A percentile compares a stretch with the other conserved stretches of the same genome.
Evolutionary conservation across 108 stramenopile genomes (phyloP).

Genomic region (Skeletonema menzelii): DNA sequence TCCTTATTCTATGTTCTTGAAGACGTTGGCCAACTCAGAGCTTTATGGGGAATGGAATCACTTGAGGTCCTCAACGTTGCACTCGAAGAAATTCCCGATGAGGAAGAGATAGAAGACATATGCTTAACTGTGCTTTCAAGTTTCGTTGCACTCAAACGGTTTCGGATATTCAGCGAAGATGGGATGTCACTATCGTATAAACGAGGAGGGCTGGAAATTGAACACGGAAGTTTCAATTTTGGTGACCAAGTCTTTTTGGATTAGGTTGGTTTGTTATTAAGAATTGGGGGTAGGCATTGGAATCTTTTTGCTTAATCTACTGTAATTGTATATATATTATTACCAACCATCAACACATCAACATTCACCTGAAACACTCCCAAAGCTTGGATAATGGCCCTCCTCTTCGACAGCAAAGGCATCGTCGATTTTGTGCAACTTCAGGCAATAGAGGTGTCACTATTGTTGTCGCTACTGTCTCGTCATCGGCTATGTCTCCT

Average conservation of each 20-base stretch:
- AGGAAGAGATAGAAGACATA: constrained; percentile 17
- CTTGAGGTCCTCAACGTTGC: constrained; percentile 44
- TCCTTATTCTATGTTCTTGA: constrained; percentile 35
- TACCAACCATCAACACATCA: not conserved
- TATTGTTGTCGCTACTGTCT: not conserved
- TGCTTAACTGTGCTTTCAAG: constrained; percentile 16
- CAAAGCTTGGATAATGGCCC: not conserved
- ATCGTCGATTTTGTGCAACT: not conserved
- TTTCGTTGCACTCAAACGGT: constrained; percentile 19
- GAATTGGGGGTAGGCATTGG: not conserved
- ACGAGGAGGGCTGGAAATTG: constrained; percentile 22
- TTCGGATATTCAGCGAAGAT: constrained; percentile 33
- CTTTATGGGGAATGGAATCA: constrained; percentile 17
- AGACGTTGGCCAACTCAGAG: constrained; percentile 22
- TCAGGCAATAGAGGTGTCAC: constrained; percentile 15
- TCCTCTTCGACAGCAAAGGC: not conserved
- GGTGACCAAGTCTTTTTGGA: constrained; percentile 25
- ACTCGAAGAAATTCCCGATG: constrained; percentile 17
- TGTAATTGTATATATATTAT: not conserved
- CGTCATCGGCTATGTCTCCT: not conserved
- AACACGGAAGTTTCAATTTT: constrained; percentile 24
- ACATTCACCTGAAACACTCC: not conserved
- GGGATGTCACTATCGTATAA: constrained; percentile 22
- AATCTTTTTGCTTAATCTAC: not conserved
- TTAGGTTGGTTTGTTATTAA: not conserved